Conservation (phyloP, 352 stramenopile genomes). For the Phytophthora agathidicida region DNA sequence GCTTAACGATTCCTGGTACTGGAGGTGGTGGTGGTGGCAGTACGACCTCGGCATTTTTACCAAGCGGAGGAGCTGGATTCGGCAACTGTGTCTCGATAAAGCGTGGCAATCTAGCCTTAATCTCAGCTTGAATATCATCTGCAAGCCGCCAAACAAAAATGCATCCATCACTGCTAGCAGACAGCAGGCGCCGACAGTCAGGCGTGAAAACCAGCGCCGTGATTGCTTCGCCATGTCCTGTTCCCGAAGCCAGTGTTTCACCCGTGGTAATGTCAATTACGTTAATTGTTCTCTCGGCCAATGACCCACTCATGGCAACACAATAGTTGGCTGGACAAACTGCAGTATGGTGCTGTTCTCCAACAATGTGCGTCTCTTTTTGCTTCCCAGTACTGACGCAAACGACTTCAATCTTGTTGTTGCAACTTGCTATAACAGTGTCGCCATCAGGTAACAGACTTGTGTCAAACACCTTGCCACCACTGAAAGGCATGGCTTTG, state of each 20-base stretch:
- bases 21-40: slow-evolving; percentile 42
- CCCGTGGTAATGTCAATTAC: slow-evolving; percentile 84
- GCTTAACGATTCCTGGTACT: not conserved
- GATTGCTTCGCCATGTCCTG: slow-evolving; percentile 85
- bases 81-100: slow-evolving; percentile 36
- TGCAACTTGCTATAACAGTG: slow-evolving; percentile 67
- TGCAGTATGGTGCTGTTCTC: slow-evolving; percentile 75
- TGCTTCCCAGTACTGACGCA: slow-evolving; percentile 66
- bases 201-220: slow-evolving; percentile 86
- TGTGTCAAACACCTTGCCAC: slow-evolving; percentile 84
- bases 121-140: slow-evolving; percentile 72
- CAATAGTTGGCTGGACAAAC: slow-evolving; percentile 72
- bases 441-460: slow-evolving; percentile 76
- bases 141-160: slow-evolving; percentile 90
- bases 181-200: slow-evolving; percentile 88
- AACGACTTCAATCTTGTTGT: slow-evolving; percentile 85
- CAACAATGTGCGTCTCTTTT: slow-evolving; percentile 62
- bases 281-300: slow-evolving; percentile 87
- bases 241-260: slow-evolving; percentile 75
- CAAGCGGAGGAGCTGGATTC: slow-evolving; percentile 34
- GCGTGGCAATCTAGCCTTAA: slow-evolving; percentile 60
- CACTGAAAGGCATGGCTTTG: slow-evolving; percentile 55
- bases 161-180: slow-evolving; percentile 81
- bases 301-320: slow-evolving; percentile 81
- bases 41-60: not conserved